Percentiles rank a stretch among this genome's conserved stretches.
Conservation (phyloP, 768 basidiomycete genomes). For the Pleurotus djamor region DNA sequence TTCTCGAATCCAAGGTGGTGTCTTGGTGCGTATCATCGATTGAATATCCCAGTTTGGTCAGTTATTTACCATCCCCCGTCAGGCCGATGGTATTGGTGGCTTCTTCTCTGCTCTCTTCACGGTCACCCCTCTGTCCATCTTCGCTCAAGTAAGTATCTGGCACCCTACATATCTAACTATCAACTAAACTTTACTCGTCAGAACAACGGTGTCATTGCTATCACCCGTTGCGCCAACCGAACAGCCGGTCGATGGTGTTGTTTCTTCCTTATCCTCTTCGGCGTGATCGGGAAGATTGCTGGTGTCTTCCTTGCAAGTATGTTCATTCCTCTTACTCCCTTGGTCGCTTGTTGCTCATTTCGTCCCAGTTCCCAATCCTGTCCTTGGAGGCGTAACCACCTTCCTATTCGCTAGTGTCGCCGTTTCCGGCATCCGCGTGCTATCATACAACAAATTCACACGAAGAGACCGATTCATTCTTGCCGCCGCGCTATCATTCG, state of each 20-base stretch:
- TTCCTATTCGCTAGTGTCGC: conserved; percentile 81
- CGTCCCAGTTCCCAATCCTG: conserved; percentile 60
- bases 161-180: background rate
- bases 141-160: conserved; percentile 49
- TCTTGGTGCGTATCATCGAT: conserved; percentile 44
- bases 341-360: background rate
- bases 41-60: conserved; percentile 21
- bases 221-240: conserved; percentile 83
- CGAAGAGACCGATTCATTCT: conserved; percentile 70
- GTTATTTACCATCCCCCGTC: conserved; percentile 41
- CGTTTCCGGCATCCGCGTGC: conserved; percentile 68
- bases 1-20: conserved; percentile 78
- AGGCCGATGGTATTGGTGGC: conserved; percentile 81
- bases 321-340: background rate
- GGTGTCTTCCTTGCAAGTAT: conserved; percentile 77
- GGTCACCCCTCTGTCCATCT: conserved; percentile 75
- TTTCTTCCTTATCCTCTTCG: conserved; percentile 75
- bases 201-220: conserved; percentile 81
- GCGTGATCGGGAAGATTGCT: conserved; percentile 77
- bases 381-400: conserved; percentile 84
- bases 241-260: conserved; percentile 80
- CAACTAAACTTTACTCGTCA: conserved; percentile 17
- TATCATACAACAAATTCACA: conserved; percentile 57
- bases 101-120: conserved; percentile 81
- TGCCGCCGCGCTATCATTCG: conserved; percentile 66